Evolutionary conservation across 257 asterid species (phyloP), one percentile per base, ranked within the genome.

Genomic region (Solanum habrochaites): DNA sequence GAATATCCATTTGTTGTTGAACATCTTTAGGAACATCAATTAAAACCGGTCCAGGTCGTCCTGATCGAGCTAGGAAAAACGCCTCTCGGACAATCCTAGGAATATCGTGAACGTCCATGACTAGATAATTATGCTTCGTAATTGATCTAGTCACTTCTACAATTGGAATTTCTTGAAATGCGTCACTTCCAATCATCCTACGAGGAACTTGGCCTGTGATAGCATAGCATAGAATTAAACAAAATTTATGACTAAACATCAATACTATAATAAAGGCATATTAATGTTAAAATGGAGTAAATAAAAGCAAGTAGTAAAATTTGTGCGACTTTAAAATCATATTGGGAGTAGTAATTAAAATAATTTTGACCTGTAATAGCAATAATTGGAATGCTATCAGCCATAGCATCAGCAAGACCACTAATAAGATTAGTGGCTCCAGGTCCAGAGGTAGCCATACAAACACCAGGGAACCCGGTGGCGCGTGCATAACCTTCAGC

Each of bases 401-500:
- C 88, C 31, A 93, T 89, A 1, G 97, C 98, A 49, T 96, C 98
- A 8, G 98, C 97, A 29, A 94, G 89, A 1, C 98, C 98, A 13
- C 94, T 93, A 8, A 96, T 96, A 78, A 96, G 89, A 88, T 96
- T 96, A 29, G 98, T 94, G n/a, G 98, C 98, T 4, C 98, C 98
- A 6, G 98, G 98, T 3, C 98, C 98, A 25, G 98, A 95, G 21
- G 97, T 94, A 49, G 98, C 98, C 49, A 95, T 95, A 90, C 96
- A 94, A 56, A 95, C 97, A 23, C 98, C 98, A 16, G 95, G 94
- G 1, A 70, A 5, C 11, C 98, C 96, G 21, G 95, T 91, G 56
- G 97, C 98, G 64, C 95, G 95, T 40, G 98, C 98, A 86, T 94
- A 95, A 2, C 98, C 98, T 91, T 95, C 97, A 23, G 98, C 98